Evolutionary conservation across 495 filamentous ascomycete genomes (phyloP), one percentile per base, ranked within the genome.

Genomic region (Neurospora sp.): DNA sequence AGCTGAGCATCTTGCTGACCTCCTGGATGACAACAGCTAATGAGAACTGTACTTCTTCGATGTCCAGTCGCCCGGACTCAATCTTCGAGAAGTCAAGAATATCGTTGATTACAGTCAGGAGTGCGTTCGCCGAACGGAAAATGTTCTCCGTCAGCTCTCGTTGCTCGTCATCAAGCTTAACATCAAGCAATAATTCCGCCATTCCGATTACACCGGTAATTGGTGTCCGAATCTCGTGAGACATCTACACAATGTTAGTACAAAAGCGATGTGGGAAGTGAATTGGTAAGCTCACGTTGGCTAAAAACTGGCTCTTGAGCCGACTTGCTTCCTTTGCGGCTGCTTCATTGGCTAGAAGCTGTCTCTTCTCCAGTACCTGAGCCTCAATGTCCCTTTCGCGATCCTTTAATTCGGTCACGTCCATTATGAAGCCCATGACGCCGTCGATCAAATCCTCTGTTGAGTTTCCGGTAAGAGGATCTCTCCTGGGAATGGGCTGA

Each of bases 41-140:
- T 6, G 90, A 91, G 76, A 97, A 97, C 59, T 92, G 91, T 7
- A 92, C 89, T 70, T 92, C 89, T 81, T 93, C 91, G 40, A 93
- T 89, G 74, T 93, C 91, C 16, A 93, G 79, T 9, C 86, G 82
- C 5, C 92, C 93, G 12, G 91, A 92, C 73, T 95, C 94, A 20
- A 97, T 88, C 77, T 96, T 97, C 3, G 92, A 94, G 75, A 95
- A 91, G 78, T 96, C 94, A 3, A 97, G 83, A 44, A 96, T 94
- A 75, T 97, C 93, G 73, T 97, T 96, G 80, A 97, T 96, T 31
- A 97, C 91, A 4, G 91, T 92, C 22, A 97, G 81, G n/a, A 97
- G 82, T 3, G 90, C 88, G 70, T 94, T 93, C 0, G 90, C 93
- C 0, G 93, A 96, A 22, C 92, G 87, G 75, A 94, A 89, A 39